Conservation (phyloP, 805 yeast species). For the Starmerella bombi region DNA sequence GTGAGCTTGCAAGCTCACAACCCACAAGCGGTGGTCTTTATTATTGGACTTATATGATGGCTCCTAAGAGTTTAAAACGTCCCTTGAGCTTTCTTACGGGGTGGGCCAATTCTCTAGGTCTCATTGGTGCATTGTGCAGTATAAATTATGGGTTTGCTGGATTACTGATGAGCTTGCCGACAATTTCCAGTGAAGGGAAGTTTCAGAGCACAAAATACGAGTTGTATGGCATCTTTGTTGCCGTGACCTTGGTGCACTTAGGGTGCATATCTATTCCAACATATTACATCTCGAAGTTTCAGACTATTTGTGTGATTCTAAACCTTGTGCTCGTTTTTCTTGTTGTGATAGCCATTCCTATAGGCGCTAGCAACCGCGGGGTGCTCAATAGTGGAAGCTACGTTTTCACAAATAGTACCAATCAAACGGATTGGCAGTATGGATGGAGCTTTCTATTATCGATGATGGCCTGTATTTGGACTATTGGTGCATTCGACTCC, state of each 20-base stretch:
- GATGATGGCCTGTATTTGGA: slow-evolving; percentile 61
- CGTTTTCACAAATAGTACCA: slow-evolving; percentile 43
- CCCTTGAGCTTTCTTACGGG: slow-evolving; percentile 54
- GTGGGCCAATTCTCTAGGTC: slow-evolving; percentile 51
- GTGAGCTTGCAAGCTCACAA: slow-evolving; percentile 52
- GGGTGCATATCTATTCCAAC: slow-evolving; percentile 45
- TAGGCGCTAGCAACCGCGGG: slow-evolving; percentile 31
- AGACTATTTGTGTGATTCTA: slow-evolving; percentile 42
- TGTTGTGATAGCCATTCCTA: slow-evolving; percentile 51
- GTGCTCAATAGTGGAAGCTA: slow-evolving; percentile 38
- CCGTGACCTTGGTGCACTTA: slow-evolving; percentile 42
- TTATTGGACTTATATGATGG: slow-evolving; percentile 54
- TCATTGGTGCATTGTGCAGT: slow-evolving; percentile 53
- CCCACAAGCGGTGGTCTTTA: slow-evolving; percentile 70
- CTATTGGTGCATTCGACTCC: slow-evolving; percentile 60
- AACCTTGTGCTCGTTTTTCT: slow-evolving; percentile 42
- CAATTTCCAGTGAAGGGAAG: slow-evolving; percentile 30
- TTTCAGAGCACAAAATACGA: slow-evolving; percentile 43
- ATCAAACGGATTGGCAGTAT: slow-evolving; percentile 41
- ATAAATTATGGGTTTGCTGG: slow-evolving; percentile 49
- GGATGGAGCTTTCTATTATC: slow-evolving; percentile 45
- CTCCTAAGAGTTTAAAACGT: slow-evolving; percentile 41
- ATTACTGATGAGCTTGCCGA: slow-evolving; percentile 27
- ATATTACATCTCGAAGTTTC: slow-evolving; percentile 42
- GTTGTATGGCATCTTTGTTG: slow-evolving; percentile 55